Base-by-base conservation (phyloP, 345 rosid species). In the Linum usitatissimum region DNA sequence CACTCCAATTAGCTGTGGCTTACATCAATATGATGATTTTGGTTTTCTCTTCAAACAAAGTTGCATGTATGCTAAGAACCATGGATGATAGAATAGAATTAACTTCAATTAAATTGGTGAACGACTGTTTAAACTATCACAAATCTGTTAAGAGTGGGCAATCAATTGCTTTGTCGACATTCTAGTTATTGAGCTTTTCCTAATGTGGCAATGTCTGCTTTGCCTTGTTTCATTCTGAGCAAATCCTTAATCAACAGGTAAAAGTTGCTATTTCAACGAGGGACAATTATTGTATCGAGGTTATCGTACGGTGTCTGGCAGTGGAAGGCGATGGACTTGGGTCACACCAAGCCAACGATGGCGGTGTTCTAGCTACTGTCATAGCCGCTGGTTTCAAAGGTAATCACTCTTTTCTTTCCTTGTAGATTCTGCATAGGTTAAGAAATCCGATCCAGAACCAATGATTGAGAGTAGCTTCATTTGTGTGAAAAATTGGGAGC, bases 351-450 rank as follows among this genome's bases (percentile, higher is more conserved):
- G 76, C 73, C 13, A 79, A 74, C 64, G 91, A 86, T 62, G 99
- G 99, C 39, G 99, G 99, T 59, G 57, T 93, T 42, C 83, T 93
- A 57, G 88, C 86, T 74, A 66, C 85, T 60, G 83, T 93, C 49
- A 75, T 91, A 71, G 96, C 96, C 38, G 88, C 94, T 66, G 99
- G 94, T 68, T 90, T 93, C 79, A 90, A 90, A 82, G 97, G 97
- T 92, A 60, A 61, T 73, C 61, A 72, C 64, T 13, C 59, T 12
- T 56, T 23, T 70, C 60, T 57, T 60, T 36, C 70, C 49, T 36
- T 51, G 65, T 59, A 7, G 64, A 62, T 55, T 55, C 20, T 64
- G 38, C 38, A 4, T 31, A n/a, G n/a, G 36, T 6, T 31, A 31
- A 6, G 3, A 31, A 2, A 6, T 31, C 36, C 3, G 36, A 2